Base-by-base conservation (phyloP, 192 early-diverging fungal species). In the Cetraspora pellucida region DNA sequence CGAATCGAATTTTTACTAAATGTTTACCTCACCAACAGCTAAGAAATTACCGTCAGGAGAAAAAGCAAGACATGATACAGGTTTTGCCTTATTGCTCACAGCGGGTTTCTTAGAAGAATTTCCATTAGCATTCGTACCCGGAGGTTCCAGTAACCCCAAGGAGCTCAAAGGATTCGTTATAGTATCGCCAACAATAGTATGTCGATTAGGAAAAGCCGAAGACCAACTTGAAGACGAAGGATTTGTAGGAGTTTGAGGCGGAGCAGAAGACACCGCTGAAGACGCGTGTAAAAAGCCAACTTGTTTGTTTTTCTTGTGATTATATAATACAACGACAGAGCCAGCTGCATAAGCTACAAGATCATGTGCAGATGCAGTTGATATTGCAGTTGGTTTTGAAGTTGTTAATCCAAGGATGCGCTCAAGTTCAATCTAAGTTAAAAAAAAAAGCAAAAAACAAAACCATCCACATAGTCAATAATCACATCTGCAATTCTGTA, bases 311-410 rank as follows among this genome's bases (percentile, higher is more conserved):
- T 82, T 83, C 50, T 84, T 83, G 78, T 93, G 87, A 80, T 93
- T 91, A 81, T 93, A 95, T 28, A 94, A 79, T 21, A 93, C 88
- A 19, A 94, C 83, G 10, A 89, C 83, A 47, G 90, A 88, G 16
- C 92, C 93, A 54, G 93, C 93, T 0, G 91, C 87, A 81, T 93
- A 94, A 13, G 92, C 92, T 59, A 95, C 81, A 37, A 91, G 68
- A 80, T 88, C 84, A 3, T 85, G 69, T 7, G 75, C 58, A 49
- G 87, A 80, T 60, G 89, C 85, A 52, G 86, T 79, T 8, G 86
- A 89, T 23, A 92, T 66, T 55, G 82, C 70, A 74, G 84, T 85
- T 16, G 85, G 75, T 8, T 84, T 83, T 61, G 81, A 83, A 19
- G 87, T 83, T 0, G 91, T 92, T 27, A 91, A 75, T 0, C 92